Evolutionary conservation across 805 yeast species (phyloP), one percentile per base, ranked within the genome.

Genomic region (Lipomyces yamadae): DNA sequence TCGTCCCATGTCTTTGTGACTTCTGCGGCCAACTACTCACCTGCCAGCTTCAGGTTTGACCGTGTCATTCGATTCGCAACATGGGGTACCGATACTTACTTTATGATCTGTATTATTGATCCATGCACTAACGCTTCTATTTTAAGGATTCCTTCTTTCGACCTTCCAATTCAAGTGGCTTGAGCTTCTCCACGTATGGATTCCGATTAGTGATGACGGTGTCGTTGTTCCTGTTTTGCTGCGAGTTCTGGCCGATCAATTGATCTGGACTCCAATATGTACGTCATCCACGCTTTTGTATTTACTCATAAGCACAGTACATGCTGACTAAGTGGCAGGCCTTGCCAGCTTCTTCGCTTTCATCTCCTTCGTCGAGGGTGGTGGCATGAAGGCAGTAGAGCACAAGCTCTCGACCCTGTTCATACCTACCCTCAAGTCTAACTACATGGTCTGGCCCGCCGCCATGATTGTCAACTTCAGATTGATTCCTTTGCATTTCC

Each of bases 151-250:
- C 64, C 74, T 88, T 6, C 84, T 92, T 79, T 89, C 97, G 0
- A 89, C 91, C 74, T 85, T 87, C 58, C 98, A 92, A 78, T 89
- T 90, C 61, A 88, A 88, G 59, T 94, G 99, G 99, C 93, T 94
- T 74, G 84, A 85, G 73, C 85, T 93, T 66, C 82, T 94, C 67
- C 93, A 94, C 74, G 80, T 82, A 58, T 86, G 91, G 70, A 94
- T 90, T 76, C 74, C 74, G 4, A 72, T 67, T 62, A 86, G 89
- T 4, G 88, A 87, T 65, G 92, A 90, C 18, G 86, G 90, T n/a
- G 83, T 91, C 67, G 88, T 93, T 1, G 67, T 80, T 29, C 91
- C 92, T 63, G 96, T 91, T 5, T 81, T 94, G 42, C 89, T 93
- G 70, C 85, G 97, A 64, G 98, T 92, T 0, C 79, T 94, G 63